A percentile compares a stretch with the other conserved stretches of the same genome.
Conservation (phyloP, 805 yeast species). For the Starmerella stigmatis region DNA sequence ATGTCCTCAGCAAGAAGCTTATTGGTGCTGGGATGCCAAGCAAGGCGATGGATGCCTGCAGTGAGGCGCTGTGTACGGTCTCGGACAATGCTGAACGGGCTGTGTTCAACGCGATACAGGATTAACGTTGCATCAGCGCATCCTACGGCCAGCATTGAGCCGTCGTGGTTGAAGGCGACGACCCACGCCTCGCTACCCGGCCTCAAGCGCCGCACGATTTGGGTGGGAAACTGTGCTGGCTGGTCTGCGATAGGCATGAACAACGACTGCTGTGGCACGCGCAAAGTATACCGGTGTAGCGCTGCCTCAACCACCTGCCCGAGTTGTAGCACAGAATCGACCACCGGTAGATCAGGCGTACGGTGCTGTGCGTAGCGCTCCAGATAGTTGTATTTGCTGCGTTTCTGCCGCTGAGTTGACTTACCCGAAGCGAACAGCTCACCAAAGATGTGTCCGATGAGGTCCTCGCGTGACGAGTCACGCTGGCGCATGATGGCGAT, state of each 20-base stretch:
- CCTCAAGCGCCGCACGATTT: not conserved
- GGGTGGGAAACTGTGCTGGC: not conserved
- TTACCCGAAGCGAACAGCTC: not conserved
- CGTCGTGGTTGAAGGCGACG: not conserved
- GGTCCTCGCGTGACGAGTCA: not conserved
- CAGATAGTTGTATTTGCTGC: not conserved
- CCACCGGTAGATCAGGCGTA: not conserved
- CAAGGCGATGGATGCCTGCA: not conserved
- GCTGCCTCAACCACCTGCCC: conserved; percentile 2
- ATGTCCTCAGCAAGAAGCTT: not conserved
- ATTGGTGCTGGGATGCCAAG: not conserved
- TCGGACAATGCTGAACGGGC: not conserved
- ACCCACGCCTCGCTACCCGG: not conserved
- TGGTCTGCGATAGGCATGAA: not conserved
- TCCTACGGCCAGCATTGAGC: not conserved
- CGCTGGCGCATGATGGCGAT: not conserved
- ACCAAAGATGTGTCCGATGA: not conserved
- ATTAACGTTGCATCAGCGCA: not conserved
- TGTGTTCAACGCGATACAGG: not conserved
- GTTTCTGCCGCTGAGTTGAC: not conserved
- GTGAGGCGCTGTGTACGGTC: not conserved
- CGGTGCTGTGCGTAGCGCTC: not conserved
- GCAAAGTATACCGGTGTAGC: not conserved
- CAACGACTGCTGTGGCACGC: not conserved
- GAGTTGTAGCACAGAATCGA: not conserved